These are phyloP conservation scores for Fusarium proliferatum DNA, from an alignment of 2,329 filamentous ascomycete genomes.

Conservation along the genomic window DNA sequence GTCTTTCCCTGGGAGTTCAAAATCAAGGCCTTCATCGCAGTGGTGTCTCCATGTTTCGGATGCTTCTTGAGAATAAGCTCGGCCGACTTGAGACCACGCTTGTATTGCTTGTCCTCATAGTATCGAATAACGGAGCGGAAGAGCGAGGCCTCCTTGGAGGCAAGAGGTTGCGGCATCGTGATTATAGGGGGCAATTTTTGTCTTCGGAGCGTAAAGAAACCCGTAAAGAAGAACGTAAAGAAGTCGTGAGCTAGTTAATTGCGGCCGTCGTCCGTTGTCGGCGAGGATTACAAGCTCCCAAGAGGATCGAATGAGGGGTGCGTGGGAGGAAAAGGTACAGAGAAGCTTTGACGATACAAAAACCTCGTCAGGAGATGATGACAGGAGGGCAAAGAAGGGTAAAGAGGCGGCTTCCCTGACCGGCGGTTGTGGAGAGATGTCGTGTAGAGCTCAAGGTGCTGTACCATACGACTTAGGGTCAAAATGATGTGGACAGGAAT, in stretches of 20 bases:
- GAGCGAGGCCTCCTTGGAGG: slow-evolving; percentile 90
- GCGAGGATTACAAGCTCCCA: slow-evolving; percentile 56
- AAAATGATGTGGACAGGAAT: slow-evolving; percentile 45
- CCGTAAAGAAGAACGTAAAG: neutral
- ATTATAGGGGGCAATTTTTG: neutral
- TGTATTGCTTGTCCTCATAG: slow-evolving; percentile 99
- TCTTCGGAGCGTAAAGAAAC: neutral
- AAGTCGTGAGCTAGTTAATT: slow-evolving; percentile 4
- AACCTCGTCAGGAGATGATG: slow-evolving; percentile 19
- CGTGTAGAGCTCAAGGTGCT: slow-evolving; percentile 29
- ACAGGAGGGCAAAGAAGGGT: slow-evolving; percentile 21
- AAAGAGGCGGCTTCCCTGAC: slow-evolving; percentile 43
- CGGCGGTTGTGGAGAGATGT: slow-evolving; percentile 20
- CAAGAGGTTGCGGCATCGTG: slow-evolving; percentile 77
- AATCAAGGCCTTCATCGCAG: slow-evolving; percentile 98
- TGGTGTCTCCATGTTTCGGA: slow-evolving; percentile 96
- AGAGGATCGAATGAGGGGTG: slow-evolving; percentile 35
- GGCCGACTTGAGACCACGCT: slow-evolving; percentile 90
- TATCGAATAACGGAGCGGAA: slow-evolving; percentile 95
- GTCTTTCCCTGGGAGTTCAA: slow-evolving; percentile 92
- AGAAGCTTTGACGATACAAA: slow-evolving; percentile 26
- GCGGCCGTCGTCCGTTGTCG: slow-evolving; percentile 24
- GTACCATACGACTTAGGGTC: slow-evolving; percentile 13
- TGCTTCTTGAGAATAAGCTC: slow-evolving; percentile 97
- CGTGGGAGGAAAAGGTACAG: slow-evolving; percentile 20